These are phyloP conservation scores for Cryptococcus wingfieldii DNA, from an alignment of 1,284 basidiomycete species.

Conservation along the genomic window DNA sequence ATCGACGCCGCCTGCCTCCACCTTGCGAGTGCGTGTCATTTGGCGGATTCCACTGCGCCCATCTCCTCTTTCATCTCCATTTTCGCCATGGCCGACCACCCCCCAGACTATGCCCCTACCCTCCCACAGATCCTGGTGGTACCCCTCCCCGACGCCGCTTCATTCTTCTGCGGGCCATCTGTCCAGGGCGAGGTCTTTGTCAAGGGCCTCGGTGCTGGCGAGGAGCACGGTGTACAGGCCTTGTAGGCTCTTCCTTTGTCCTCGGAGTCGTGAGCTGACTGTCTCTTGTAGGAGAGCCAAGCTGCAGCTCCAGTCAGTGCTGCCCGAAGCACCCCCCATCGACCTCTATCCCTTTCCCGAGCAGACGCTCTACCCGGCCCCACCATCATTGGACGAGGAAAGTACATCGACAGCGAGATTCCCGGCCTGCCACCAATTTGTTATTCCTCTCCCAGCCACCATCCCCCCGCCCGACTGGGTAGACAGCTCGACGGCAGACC, in stretches of 20 bases:
- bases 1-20: too few species aligned
- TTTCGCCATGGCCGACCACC: slow-evolving; percentile 10
- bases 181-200: slow-evolving; percentile 46
- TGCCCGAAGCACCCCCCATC: slow-evolving; percentile 25
- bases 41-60: too few species aligned
- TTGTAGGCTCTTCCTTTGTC: slow-evolving; percentile 24
- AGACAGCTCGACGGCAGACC: not conserved
- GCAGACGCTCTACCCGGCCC: slow-evolving; percentile 29
- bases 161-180: slow-evolving; percentile 42
- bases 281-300: slow-evolving; percentile 22
- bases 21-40: too few species aligned
- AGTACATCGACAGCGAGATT: slow-evolving; percentile 7
- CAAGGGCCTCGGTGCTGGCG: slow-evolving; percentile 40
- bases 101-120: slow-evolving; percentile 36
- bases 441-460: slow-evolving; percentile 31
- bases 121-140: slow-evolving; percentile 44
- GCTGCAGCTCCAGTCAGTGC: slow-evolving; percentile 24
- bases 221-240: slow-evolving; percentile 21
- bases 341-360: slow-evolving; percentile 18
- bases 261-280: slow-evolving; percentile 1
- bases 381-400: slow-evolving; percentile 3
- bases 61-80: too few species aligned
- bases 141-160: slow-evolving; percentile 40
- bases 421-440: slow-evolving; percentile 2
- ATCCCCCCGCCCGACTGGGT: slow-evolving; percentile 28